Conservation (phyloP, 1,284 basidiomycete genomes). For the Gomphus sp. region DNA sequence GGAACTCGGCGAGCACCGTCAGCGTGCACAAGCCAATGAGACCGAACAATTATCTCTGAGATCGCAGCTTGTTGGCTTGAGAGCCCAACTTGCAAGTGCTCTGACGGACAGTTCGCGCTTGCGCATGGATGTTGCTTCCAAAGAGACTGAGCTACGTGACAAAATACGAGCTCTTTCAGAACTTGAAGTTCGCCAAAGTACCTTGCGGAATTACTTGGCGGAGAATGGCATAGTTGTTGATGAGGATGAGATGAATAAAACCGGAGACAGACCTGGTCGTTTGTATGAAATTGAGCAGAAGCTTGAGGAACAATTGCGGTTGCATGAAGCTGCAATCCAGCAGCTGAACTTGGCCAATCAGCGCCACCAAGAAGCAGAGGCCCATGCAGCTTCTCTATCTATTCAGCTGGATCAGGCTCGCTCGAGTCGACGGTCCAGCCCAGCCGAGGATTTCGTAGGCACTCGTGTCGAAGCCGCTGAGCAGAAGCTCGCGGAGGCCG, state of each 20-base stretch:
- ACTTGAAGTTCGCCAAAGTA: constrained; percentile 65
- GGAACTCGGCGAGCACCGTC: constrained; percentile 65
- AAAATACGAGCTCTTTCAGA: constrained; percentile 65
- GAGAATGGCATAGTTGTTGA: constrained; percentile 81
- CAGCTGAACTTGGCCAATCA: constrained; percentile 56
- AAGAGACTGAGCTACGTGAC: constrained; percentile 63
- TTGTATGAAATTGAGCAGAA: constrained; percentile 67
- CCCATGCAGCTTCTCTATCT: constrained; percentile 53
- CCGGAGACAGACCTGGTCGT: constrained; percentile 38
- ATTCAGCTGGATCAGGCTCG: constrained; percentile 57
- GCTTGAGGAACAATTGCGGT: constrained; percentile 60
- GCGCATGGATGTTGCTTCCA: constrained; percentile 58
- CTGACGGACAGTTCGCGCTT: constrained; percentile 66
- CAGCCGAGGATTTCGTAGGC: constrained; percentile 30
- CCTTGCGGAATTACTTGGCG: constrained; percentile 80
- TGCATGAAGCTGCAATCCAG: constrained; percentile 66
- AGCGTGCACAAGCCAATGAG: constrained; percentile 58
- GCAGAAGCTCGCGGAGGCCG: constrained; percentile 70
- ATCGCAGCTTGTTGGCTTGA: constrained; percentile 71
- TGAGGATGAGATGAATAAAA: constrained; percentile 50
- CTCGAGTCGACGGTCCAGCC: constrained; percentile 36
- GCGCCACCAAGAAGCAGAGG: constrained; percentile 66
- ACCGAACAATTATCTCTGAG: constrained; percentile 61
- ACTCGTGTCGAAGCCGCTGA: constrained; percentile 59
- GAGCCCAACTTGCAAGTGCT: constrained; percentile 66